A percentile compares a stretch with the other conserved stretches of the same genome.
phyloP scores from a whole-genome alignment of 2,329 filamentous ascomycete genomes.

The Trichoderma simmonsii region DNA sequence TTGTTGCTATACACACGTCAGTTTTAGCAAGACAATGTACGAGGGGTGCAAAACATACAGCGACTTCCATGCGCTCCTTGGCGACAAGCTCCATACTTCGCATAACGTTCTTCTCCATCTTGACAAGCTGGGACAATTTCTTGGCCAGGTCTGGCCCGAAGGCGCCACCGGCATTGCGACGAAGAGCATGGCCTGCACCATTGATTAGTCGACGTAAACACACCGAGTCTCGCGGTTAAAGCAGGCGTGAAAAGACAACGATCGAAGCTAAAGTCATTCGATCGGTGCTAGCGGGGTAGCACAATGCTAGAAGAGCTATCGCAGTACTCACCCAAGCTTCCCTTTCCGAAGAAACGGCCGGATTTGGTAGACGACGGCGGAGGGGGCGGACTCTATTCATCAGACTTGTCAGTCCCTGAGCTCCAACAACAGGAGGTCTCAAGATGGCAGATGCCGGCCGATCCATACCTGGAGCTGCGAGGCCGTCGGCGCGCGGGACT shows the following conservation, averaged over 20 bases:
- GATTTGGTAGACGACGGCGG: conserved; percentile 89
- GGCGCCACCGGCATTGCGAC: conserved; percentile 70
- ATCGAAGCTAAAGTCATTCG: background rate
- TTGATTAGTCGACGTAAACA: background rate
- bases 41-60: conserved; percentile 58
- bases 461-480: conserved; percentile 61
- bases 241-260: too few species aligned
- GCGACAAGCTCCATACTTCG: conserved; percentile 94
- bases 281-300: background rate
- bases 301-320: background rate
- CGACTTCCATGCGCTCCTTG: conserved; percentile 96
- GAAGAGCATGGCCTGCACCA: conserved; percentile 59
- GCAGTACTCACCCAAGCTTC: conserved; percentile 72
- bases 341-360: conserved; percentile 81
- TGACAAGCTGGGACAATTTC: conserved; percentile 96
- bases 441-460: background rate
- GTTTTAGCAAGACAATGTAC: background rate
- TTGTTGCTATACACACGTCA: conserved; percentile 70
- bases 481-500: conserved; percentile 91
- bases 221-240: background rate
- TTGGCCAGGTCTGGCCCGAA: conserved; percentile 87
- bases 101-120: conserved; percentile 99
- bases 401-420: background rate
- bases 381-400: conserved; percentile 81
- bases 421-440: background rate